These are phyloP conservation scores for Pseudonitzschia delicatissima DNA, from an alignment of 108 stramenopile species.

Conservation along the genomic window DNA sequence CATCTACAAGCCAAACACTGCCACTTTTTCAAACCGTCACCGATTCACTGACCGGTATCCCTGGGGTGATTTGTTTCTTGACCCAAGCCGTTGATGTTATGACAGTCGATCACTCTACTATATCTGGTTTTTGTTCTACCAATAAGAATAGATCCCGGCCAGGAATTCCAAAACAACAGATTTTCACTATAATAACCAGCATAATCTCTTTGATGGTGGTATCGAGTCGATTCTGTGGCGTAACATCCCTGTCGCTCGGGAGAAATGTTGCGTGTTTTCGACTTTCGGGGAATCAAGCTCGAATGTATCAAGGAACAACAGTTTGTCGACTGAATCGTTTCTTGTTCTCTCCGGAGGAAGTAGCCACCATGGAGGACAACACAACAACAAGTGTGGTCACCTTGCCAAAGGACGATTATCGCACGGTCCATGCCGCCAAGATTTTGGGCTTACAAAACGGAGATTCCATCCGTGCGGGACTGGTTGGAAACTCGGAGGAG, in stretches of 20 bases:
- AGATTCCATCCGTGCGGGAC: slow-evolving; percentile 69
- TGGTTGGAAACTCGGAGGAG: slow-evolving; percentile 36
- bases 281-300: background rate
- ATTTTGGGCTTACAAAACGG: slow-evolving; percentile 67
- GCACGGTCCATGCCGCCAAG: slow-evolving; percentile 82
- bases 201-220: background rate
- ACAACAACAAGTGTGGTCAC: slow-evolving; percentile 28
- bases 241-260: slow-evolving; percentile 1
- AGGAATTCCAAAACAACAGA: no score
- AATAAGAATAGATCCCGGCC: no score
- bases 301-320: slow-evolving; percentile 24
- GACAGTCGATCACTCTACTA: no score
- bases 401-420: slow-evolving; percentile 69
- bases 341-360: slow-evolving; percentile 61
- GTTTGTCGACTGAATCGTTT: slow-evolving; percentile 62
- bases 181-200: no score
- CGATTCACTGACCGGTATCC: no score
- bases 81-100: no score
- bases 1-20: no score
- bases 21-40: no score
- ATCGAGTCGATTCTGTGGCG: slow-evolving; percentile 5
- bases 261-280: background rate
- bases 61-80: no score
- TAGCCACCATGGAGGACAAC: slow-evolving; percentile 9
- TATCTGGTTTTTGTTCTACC: no score